Base-by-base conservation (phyloP, 2,329 filamentous ascomycete species). In the Alternaria triticimaculans region DNA sequence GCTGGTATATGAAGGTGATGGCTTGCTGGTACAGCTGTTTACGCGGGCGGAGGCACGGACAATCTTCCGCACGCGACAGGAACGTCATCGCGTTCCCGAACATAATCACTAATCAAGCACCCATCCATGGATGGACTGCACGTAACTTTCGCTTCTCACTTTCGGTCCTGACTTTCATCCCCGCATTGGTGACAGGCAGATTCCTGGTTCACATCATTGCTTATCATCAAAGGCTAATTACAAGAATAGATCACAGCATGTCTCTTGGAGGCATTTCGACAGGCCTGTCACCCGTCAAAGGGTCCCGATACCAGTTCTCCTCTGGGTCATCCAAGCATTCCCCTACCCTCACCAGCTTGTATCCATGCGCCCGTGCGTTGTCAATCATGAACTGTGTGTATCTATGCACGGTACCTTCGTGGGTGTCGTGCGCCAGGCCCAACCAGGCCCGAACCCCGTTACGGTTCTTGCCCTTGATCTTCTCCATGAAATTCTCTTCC, bases 241-340 rank as follows among this genome's bases (percentile, higher is more conserved):
- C 10, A 45, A 45, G 43, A 4, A 7, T 18, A 58, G 7, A 15
- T n/a, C 41, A 60, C 30, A 9, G 25, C 30, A 30, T 41, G 3
- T 18, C 21, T 23, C 51, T 48, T 4, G 10, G 26, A 26, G 59
- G 54, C 21, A 58, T 41, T 4, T 43, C 50, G 18, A 26, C 15
- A 58, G 46, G 37, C 46, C 25, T 33, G 14, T 41, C 55, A 33
- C 58, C 60, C 5, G 60, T 64, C 21, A 51, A 21, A 23, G 69
- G 49, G 25, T 62, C 58, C 21, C 79, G 76, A 69, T 88, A 88
- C 87, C 86, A 88, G 65, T 84, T 82, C 15, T 75, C 79, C n/a
- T 63, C 63, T 8, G 85, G 76, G 60, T 89, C 86, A 0, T 83
- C 84, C 15, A 89, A 80, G 61, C 87, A 89, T 63, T 88, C 85